These are phyloP conservation scores for Zanthoxylum bungeanum DNA, from an alignment of 345 rosid species.

Conservation along the genomic window DNA sequence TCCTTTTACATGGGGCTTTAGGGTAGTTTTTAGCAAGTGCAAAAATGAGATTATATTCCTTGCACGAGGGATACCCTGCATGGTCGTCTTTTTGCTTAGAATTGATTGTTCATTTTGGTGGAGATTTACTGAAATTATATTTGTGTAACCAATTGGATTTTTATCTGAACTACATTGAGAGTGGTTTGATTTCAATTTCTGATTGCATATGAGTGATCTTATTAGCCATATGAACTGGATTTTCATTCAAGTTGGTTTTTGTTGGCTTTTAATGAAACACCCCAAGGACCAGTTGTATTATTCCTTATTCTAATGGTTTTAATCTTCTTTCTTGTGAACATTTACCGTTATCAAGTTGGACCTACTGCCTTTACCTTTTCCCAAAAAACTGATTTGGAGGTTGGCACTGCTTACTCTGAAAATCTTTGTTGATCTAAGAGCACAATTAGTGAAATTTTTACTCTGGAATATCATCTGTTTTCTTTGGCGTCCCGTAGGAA, in stretches of 20 bases:
- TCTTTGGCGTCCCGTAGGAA: background rate
- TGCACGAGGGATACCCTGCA: background rate
- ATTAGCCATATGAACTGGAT: background rate
- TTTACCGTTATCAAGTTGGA: background rate
- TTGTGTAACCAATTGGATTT: background rate
- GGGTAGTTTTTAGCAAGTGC: background rate
- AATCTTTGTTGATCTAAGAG: background rate
- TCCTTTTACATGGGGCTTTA: background rate
- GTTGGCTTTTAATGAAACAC: background rate
- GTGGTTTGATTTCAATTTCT: background rate
- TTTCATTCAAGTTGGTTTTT: constrained; percentile 5
- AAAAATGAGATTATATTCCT: background rate
- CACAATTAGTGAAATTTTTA: background rate
- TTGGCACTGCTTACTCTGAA: too few species aligned
- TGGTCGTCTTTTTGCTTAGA: background rate
- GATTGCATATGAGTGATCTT: background rate
- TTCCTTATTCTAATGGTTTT: background rate
- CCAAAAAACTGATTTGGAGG: too few species aligned
- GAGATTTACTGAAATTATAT: background rate
- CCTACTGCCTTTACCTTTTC: too few species aligned
- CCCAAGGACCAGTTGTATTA: background rate
- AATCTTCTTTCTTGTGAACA: constrained; percentile 1
- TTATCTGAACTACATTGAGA: background rate
- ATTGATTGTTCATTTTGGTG: background rate
- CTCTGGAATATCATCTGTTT: background rate